Base-by-base conservation (phyloP, 176 grass and related monocot species). In the Oryza officinalis region DNA sequence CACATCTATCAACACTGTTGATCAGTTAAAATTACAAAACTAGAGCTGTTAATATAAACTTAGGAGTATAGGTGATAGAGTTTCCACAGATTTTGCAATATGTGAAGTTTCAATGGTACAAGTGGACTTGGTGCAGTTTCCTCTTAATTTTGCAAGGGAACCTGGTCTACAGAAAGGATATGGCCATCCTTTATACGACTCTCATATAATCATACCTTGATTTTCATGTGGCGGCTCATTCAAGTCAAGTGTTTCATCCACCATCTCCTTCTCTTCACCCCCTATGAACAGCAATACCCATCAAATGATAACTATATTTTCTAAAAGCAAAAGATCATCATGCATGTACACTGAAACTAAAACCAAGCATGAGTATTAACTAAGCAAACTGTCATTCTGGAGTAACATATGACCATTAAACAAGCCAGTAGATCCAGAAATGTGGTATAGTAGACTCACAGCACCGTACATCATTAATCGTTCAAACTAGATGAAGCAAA, bases 201-300 rank as follows among this genome's bases (percentile, higher is more conserved):
- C 22, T 9, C 49, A 31, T 81, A 80, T 71, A 64, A 6, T 6
- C 15, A 13, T 85, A 86, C 88, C 88, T 86, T 15, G 33, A 66
- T 78, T 61, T 73, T 47, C 61, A 35, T 67, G 60, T 28, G 67
- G 74, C 61, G 61, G 43, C 10, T 78, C 73, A 86, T 86, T 86
- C 67, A 90, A 78, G 68, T 82, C 79, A 78, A 82, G 7, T 41
- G 66, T 18, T 66, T 67, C 18, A 68, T 37, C 41, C 50, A n/a
- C 45, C 74, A 86, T 82, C 22, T 43, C 45, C 43, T 77, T 38
- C 14, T 32, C 35, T 88, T 71, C 78, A 35, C 78, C 67, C 81
- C 77, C 43, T 76, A 72, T 15, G 49, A 85, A n/a, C 13, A 61
- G 38, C 27, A 84, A 30, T 10, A 71, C 20, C 46, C 69, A 77